phyloP scores from a whole-genome alignment of 345 rosid genomes.

The Lumnitzera littorea region DNA sequence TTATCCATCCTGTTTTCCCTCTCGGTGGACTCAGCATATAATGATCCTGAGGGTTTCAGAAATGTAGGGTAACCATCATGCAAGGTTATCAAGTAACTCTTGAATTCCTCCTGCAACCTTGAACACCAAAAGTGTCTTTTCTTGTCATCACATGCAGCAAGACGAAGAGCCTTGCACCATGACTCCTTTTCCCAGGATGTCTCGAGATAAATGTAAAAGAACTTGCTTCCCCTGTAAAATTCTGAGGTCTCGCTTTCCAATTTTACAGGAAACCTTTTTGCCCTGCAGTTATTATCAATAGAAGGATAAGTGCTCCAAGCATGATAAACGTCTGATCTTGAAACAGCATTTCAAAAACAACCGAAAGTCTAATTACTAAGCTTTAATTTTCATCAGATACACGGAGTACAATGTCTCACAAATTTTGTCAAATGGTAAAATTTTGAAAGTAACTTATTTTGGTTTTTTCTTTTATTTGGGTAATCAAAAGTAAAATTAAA shows the following conservation, averaged over 20 bases:
- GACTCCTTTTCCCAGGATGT: conserved; percentile 99
- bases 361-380: neutral
- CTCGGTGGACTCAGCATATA: conserved; percentile 43
- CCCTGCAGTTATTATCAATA: conserved; percentile 39
- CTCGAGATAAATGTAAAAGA: conserved; percentile 65
- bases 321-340: neutral
- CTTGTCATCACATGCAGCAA: conserved; percentile 61
- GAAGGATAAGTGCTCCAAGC: neutral
- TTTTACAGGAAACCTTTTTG: conserved; percentile 76
- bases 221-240: conserved; percentile 54
- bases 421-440: too few species aligned
- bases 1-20: conserved; percentile 42
- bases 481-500: too few species aligned
- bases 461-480: too few species aligned
- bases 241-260: conserved; percentile 59
- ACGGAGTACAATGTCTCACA: too few species aligned
- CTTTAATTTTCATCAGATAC: too few species aligned
- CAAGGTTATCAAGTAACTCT: conserved; percentile 46
- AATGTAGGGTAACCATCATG: conserved; percentile 67
- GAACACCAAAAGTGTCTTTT: conserved; percentile 48
- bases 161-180: conserved; percentile 96
- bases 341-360: neutral
- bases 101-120: conserved; percentile 52
- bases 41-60: conserved; percentile 52
- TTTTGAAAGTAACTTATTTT: too few species aligned